These are phyloP conservation scores for Termitomyces sp. DNA, from an alignment of 768 basidiomycete species.

Conservation along the genomic window DNA sequence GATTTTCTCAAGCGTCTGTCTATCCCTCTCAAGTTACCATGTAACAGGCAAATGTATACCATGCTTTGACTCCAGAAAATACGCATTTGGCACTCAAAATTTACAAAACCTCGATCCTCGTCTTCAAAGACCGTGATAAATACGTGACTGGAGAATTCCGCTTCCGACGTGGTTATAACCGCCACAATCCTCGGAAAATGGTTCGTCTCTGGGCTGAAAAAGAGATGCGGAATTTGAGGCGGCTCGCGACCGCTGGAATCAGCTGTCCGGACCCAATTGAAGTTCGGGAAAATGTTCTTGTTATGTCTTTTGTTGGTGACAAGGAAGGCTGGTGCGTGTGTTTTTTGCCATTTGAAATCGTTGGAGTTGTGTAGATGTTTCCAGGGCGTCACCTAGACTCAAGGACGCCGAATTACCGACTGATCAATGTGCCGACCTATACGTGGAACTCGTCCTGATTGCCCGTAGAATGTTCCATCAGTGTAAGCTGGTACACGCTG, in stretches of 20 bases:
- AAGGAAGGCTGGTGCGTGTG: constrained; percentile 69
- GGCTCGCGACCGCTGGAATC: constrained; percentile 79
- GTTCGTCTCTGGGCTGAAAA: constrained; percentile 99
- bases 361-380: neutral
- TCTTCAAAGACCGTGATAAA: constrained; percentile 96
- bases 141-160: constrained; percentile 96
- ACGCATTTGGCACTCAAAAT: constrained; percentile 89
- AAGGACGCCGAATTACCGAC: constrained; percentile 72
- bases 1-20: neutral
- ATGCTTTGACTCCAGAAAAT: constrained; percentile 56
- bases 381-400: constrained; percentile 86
- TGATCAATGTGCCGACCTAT: constrained; percentile 53
- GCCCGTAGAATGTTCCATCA: constrained; percentile 82
- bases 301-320: constrained; percentile 90
- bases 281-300: constrained; percentile 93
- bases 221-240: constrained; percentile 93
- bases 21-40: neutral
- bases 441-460: constrained; percentile 73
- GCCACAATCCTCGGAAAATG: constrained; percentile 96
- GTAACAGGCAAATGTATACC: constrained; percentile 91
- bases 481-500: constrained; percentile 95
- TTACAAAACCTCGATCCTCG: constrained; percentile 96
- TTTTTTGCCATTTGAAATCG: neutral
- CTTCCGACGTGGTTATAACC: constrained; percentile 87
- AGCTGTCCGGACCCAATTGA: constrained; percentile 86